Evolutionary conservation across 208 protist species (phyloP).

Genomic region (Wallacemonas sp.): DNA sequence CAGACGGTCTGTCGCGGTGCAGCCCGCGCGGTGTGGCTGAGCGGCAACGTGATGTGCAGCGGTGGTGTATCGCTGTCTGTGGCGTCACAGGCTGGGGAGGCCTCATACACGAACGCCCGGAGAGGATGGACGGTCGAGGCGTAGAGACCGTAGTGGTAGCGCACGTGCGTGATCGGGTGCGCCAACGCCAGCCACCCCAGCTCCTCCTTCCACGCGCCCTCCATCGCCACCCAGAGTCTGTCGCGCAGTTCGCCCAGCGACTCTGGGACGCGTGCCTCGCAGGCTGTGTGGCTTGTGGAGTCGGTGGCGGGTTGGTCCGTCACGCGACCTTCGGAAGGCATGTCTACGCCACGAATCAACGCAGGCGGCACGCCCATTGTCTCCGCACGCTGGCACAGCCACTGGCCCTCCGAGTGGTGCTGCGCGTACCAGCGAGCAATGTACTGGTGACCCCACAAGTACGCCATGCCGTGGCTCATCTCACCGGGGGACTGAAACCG

Average conservation of each 20-base stretch:
- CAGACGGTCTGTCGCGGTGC: too few species aligned
- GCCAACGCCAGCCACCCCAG: background rate
- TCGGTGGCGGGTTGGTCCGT: too few species aligned
- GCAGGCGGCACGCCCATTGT: background rate
- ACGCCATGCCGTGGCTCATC: slow-evolving; percentile 14
- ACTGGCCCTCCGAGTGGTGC: background rate
- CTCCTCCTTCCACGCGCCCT: background rate
- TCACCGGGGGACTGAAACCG: slow-evolving; percentile 10
- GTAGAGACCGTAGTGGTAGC: background rate
- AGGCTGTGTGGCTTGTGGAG: too few species aligned
- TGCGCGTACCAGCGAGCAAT: slow-evolving; percentile 24
- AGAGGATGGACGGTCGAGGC: background rate
- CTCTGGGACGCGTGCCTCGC: too few species aligned
- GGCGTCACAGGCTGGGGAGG: too few species aligned
- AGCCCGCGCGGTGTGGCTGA: too few species aligned
- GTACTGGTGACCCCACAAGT: slow-evolving; percentile 23
- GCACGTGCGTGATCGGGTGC: background rate
- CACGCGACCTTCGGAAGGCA: too few species aligned
- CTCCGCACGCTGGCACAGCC: background rate
- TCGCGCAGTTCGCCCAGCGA: background rate
- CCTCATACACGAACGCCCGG: background rate
- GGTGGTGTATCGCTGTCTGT: background rate
- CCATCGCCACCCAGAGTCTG: background rate
- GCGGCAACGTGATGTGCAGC: background rate
- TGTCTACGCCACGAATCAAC: background rate